phyloP scores from a whole-genome alignment of 2,329 filamentous ascomycete species.

The Curvularia sp. region DNA sequence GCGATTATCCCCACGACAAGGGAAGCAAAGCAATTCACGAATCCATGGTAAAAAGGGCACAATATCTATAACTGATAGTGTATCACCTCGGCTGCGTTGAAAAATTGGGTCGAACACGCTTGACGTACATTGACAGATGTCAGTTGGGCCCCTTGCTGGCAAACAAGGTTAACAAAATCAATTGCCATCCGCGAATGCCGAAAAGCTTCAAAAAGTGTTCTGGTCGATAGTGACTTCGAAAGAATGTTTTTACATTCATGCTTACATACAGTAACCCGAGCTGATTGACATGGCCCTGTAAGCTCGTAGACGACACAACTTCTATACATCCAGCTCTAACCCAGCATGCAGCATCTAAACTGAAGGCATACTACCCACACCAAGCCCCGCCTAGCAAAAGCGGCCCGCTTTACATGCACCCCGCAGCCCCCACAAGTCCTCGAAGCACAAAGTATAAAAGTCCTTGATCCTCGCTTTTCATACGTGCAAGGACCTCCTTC shows the following conservation, averaged over 20 bases:
- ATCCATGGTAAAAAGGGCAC: neutral
- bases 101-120: neutral
- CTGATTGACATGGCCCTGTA: too few species aligned
- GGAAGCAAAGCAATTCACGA: neutral
- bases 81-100: neutral
- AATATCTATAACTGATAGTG: neutral
- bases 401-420: neutral
- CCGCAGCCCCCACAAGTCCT: neutral
- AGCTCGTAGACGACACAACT: neutral
- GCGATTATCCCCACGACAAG: neutral
- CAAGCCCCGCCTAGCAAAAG: neutral
- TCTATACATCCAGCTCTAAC: neutral
- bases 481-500: neutral
- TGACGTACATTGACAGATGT: neutral
- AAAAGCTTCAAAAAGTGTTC: neutral
- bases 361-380: neutral
- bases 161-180: neutral
- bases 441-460: neutral
- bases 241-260: neutral
- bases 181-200: neutral
- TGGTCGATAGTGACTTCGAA: too few species aligned
- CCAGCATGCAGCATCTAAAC: neutral
- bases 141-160: neutral
- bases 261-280: too few species aligned
- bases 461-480: neutral